These are phyloP conservation scores for Aotearoamyces nothofagi DNA, from an alignment of 2,329 filamentous ascomycete genomes.

Conservation along the genomic window DNA sequence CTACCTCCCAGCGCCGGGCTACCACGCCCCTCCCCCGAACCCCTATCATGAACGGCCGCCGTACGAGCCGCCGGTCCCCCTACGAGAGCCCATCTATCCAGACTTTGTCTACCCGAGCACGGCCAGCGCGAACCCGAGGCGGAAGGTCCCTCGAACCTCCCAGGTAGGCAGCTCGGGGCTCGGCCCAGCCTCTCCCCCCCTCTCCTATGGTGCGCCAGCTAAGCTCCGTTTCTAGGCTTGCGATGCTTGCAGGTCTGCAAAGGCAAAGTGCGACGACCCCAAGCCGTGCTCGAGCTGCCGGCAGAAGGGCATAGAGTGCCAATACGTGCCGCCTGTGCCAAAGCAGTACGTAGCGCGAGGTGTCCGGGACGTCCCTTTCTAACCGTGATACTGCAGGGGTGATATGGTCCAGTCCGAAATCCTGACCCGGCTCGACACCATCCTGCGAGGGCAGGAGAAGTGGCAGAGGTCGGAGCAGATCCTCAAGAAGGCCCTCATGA, in stretches of 20 bases:
- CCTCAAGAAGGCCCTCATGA: slow-evolving; percentile 1
- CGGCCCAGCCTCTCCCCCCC: too few species aligned
- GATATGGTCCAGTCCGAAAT: slow-evolving; percentile 48
- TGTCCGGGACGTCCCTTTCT: too few species aligned
- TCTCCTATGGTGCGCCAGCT: background rate
- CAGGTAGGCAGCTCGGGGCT: slow-evolving; percentile 29
- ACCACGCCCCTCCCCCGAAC: slow-evolving; percentile 5
- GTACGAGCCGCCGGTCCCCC: slow-evolving; percentile 1
- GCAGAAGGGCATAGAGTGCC: slow-evolving; percentile 70
- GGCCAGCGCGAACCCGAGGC: slow-evolving; percentile 33
- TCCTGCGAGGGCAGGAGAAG: too few species aligned
- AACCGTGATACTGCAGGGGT: too few species aligned
- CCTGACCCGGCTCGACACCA: slow-evolving; percentile 27
- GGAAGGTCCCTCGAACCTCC: slow-evolving; percentile 49
- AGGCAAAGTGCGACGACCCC: slow-evolving; percentile 84
- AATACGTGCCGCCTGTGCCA: slow-evolving; percentile 80
- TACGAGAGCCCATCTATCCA: too few species aligned
- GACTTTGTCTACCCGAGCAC: too few species aligned
- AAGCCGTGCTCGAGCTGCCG: slow-evolving; percentile 76
- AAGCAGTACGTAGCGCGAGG: slow-evolving; percentile 87
- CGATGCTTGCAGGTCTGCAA: slow-evolving; percentile 73
- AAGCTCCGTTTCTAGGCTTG: slow-evolving; percentile 42
- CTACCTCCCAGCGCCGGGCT: background rate
- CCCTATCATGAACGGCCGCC: slow-evolving; percentile 1
- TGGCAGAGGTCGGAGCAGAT: background rate